A percentile compares a stretch with the other conserved stretches of the same genome.
Evolutionary conservation across 106 monocot species (phyloP).

Genomic region (Allium cepa): DNA sequence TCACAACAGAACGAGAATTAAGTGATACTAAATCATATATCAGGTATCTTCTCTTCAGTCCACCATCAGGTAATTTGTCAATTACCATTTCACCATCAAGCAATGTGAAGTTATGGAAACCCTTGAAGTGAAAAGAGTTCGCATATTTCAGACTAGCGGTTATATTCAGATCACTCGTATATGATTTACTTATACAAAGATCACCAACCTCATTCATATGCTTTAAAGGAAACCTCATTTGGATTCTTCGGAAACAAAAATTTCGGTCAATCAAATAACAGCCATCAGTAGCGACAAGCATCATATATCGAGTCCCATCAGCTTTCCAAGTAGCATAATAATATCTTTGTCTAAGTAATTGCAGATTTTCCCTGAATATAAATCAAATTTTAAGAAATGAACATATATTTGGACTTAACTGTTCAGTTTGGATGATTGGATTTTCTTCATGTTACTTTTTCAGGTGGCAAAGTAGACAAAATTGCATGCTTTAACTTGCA

Average conservation of each 20-base stretch:
- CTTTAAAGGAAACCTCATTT: constrained; percentile 81
- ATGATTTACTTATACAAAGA: neutral
- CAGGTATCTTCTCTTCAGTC: constrained; percentile 84
- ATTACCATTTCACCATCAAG: constrained; percentile 99
- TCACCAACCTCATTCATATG: constrained; percentile 40
- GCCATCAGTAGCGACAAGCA: constrained; percentile 76
- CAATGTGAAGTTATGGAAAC: constrained; percentile 71
- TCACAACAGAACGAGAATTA: constrained; percentile 48
- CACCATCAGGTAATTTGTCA: constrained; percentile 58
- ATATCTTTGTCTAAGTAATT: constrained; percentile 82
- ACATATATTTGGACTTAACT: neutral
- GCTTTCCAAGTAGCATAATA: constrained; percentile 99
- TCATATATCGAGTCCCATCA: constrained; percentile 98
- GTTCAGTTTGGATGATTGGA: no score
- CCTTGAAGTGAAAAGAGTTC: constrained; percentile 28
- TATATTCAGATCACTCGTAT: neutral
- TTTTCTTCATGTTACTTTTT: no score
- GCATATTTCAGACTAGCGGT: neutral
- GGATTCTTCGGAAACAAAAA: constrained; percentile 88
- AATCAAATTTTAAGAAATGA: neutral
- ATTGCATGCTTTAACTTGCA: no score
- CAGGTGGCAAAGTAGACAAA: no score
- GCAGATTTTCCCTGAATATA: constrained; percentile 78
- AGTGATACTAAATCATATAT: constrained; percentile 90
- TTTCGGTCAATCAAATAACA: constrained; percentile 93